Base-by-base conservation (phyloP, 108 stramenopile genomes). In the Pseudonitzschia delicatissima region DNA sequence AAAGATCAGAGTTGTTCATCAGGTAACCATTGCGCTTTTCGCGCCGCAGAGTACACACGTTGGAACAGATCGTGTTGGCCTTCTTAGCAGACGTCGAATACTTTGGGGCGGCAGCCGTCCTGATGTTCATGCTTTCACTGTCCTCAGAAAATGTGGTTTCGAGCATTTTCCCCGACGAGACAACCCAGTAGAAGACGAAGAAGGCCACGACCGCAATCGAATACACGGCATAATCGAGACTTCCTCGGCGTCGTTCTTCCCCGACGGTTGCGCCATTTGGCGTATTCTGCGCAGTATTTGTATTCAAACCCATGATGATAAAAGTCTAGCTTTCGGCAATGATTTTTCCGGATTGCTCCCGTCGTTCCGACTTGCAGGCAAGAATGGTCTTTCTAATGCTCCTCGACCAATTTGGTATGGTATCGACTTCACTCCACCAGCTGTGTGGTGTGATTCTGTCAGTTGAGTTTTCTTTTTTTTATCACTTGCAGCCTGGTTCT, bases 11-110 rank as follows among this genome's bases (percentile, higher is more conserved):
- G 2, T 45, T 42, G 39, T 77, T 53, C 39, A 61, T 12, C 18
- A 77, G 32, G 34, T 77, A 39, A 29, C 69, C 72, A 20, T 28
- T 21, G 17, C 37, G 66, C 50, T 45, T 67, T 25, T 9, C 5
- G 32, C 31, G 53, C 5, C 42, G 61, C 15, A 25, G 25, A 6
- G 15, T 21, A n/a, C 42, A 62, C 2, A 40, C 2, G 1, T 12
- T 17, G 18, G 20, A 26, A 35, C 44, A 45, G 26, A 62, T 62
- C 17, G 15, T 29, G 32, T 55, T 33, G 6, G 53, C 29, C 13
- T 31, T 18, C 27, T 33, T 7, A n/a, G 23, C 18, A 15, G 15
- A 4, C 11, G 5, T 6, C 13, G 15, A 11, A 8, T 39, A 8
- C 37, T 39, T 39, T 39, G 37, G 37, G 8, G 6, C 8, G 6